phyloP scores from a whole-genome alignment of 352 stramenopile species.

The Globisporangium rhizosaccharum region DNA sequence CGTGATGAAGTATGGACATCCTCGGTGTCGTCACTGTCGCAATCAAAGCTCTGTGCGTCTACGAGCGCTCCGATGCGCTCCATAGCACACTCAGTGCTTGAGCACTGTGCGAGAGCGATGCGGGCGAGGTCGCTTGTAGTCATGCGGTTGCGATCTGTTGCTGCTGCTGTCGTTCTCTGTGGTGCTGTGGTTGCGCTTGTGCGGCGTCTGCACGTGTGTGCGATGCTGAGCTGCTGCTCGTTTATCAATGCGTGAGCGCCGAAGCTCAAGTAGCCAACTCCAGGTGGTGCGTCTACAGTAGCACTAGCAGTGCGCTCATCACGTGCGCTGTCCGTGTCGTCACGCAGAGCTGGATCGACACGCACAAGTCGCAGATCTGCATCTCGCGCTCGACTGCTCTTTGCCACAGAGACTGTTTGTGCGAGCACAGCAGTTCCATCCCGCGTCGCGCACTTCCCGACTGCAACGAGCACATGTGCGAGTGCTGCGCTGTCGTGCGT shows the following conservation, averaged over 20 bases:
- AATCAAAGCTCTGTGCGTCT: background rate
- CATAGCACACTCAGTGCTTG: background rate
- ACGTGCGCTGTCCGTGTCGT: background rate
- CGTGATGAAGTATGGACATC: background rate
- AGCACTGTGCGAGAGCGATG: background rate
- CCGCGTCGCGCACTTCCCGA: background rate
- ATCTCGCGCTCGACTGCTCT: background rate
- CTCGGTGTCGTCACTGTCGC: background rate
- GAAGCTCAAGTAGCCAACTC: background rate
- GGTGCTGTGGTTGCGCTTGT: background rate
- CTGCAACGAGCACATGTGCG: background rate
- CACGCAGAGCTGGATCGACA: background rate
- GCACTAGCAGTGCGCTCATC: background rate
- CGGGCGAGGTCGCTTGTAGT: background rate
- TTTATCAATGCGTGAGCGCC: background rate
- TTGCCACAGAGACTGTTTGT: background rate
- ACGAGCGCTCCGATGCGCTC: background rate
- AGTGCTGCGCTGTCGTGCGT: background rate
- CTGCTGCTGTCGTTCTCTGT: background rate
- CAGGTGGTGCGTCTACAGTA: background rate
- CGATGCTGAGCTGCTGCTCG: conserved; percentile 2
- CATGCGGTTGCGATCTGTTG: background rate
- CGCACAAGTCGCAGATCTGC: background rate
- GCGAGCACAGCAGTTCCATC: background rate
- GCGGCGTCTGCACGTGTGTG: background rate